A percentile compares a stretch with the other conserved stretches of the same genome.
Evolutionary conservation across 2,329 filamentous ascomycete genomes (phyloP).

Genomic region (Plectosphaerella sp.): DNA sequence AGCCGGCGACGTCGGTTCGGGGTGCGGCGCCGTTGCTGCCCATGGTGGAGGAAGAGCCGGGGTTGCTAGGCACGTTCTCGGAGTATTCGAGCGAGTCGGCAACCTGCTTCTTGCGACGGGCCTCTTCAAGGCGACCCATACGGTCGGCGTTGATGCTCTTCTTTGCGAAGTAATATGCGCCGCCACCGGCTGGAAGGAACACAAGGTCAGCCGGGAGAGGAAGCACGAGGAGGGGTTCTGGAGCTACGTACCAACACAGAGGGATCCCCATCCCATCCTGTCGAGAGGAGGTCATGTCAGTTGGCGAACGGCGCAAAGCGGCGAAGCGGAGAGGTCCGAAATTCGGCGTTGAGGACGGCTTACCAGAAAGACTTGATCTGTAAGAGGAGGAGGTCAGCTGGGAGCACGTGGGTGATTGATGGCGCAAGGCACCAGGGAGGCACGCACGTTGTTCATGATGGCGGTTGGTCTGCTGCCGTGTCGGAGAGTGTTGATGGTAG

Average conservation of each 20-base stretch:
- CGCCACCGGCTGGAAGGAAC: slow-evolving; percentile 65
- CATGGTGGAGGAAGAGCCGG: slow-evolving; percentile 28
- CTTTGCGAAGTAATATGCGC: slow-evolving; percentile 96
- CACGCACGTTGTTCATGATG: slow-evolving; percentile 53
- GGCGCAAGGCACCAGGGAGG: not conserved
- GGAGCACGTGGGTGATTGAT: not conserved
- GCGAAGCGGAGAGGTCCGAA: not conserved
- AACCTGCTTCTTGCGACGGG: slow-evolving; percentile 58
- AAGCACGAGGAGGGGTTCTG: not conserved
- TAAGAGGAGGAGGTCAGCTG: slow-evolving; percentile 14
- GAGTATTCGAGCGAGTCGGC: slow-evolving; percentile 50
- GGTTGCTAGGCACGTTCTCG: slow-evolving; percentile 27
- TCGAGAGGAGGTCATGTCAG: slow-evolving; percentile 10
- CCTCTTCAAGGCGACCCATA: slow-evolving; percentile 63
- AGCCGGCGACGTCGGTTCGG: slow-evolving; percentile 52
- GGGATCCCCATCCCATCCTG: slow-evolving; percentile 87
- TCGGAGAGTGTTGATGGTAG: not conserved
- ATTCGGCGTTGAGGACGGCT: slow-evolving; percentile 12
- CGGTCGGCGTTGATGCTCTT: slow-evolving; percentile 89
- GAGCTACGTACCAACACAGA: slow-evolving; percentile 67
- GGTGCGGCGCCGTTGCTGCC: slow-evolving; percentile 31
- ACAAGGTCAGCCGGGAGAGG: not conserved
- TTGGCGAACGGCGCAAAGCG: slow-evolving; percentile 1
- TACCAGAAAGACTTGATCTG: slow-evolving; percentile 66
- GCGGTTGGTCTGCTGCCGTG: slow-evolving; percentile 8